phyloP scores from a whole-genome alignment of 176 grass and related monocot genomes.

The Musa troglodytarum region DNA sequence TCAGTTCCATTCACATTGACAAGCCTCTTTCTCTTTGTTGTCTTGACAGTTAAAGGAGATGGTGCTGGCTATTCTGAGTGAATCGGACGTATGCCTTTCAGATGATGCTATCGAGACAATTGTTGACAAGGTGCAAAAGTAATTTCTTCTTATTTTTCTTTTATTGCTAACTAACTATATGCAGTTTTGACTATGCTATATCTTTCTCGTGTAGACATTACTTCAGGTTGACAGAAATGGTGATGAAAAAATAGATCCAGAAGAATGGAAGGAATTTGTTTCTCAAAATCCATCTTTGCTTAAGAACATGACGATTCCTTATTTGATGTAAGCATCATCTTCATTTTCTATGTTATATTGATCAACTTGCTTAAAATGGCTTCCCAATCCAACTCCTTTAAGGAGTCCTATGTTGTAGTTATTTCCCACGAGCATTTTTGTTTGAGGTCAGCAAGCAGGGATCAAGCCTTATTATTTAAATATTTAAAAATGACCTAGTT shows the following conservation, averaged over 20 bases:
- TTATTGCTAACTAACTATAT: neutral
- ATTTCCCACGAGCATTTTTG: no score
- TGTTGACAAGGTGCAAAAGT: conserved; percentile 45
- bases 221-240: conserved; percentile 32
- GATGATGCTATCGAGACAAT: conserved; percentile 40
- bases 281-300: conserved; percentile 29
- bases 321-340: conserved; percentile 27
- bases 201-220: conserved; percentile 20
- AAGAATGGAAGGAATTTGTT: conserved; percentile 34
- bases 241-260: conserved; percentile 34
- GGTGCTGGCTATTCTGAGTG: conserved; percentile 56
- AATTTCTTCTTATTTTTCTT: neutral
- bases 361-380: no score
- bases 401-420: no score
- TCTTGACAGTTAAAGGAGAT: conserved; percentile 55
- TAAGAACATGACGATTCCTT: conserved; percentile 38
- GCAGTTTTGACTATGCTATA: neutral
- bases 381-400: no score
- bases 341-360: no score
- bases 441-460: no score
- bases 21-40: neutral
- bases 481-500: no score
- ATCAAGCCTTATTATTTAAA: no score
- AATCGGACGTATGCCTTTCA: conserved; percentile 50
- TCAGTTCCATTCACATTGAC: neutral